These are phyloP conservation scores for Sarocladiaceae sp. DNA, from an alignment of 2,329 filamentous ascomycete species.

Conservation along the genomic window DNA sequence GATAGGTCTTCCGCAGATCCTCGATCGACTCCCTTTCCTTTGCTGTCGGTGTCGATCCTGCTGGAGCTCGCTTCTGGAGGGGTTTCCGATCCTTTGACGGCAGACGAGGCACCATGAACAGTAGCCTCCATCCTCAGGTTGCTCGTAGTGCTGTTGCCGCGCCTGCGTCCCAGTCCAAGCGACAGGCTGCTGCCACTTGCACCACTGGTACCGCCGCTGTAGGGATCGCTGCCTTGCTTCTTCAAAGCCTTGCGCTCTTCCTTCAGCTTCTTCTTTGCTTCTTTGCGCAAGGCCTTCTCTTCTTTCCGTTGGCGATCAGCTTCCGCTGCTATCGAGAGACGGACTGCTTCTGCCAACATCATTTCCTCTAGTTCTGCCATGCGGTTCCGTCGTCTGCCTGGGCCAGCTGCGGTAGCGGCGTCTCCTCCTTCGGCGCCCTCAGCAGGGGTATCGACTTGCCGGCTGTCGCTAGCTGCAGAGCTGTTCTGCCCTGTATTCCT, in stretches of 20 bases:
- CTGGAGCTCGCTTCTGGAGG: conserved; percentile 15
- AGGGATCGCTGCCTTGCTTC: conserved; percentile 44
- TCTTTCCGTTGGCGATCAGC: conserved; percentile 88
- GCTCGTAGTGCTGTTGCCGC: conserved; percentile 57
- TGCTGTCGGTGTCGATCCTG: conserved; percentile 26
- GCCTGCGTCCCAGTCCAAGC: conserved; percentile 51
- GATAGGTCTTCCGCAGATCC: background rate
- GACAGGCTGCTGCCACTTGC: conserved; percentile 63
- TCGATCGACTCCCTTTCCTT: conserved; percentile 69
- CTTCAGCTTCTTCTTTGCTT: conserved; percentile 81
- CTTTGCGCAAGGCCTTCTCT: conserved; percentile 51
- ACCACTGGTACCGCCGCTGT: conserved; percentile 27
- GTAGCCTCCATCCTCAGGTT: conserved; percentile 55
- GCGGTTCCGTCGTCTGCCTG: conserved; percentile 39
- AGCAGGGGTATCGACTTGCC: conserved; percentile 10
- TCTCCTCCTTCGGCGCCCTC: conserved; percentile 21
- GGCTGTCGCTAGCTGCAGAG: conserved; percentile 22
- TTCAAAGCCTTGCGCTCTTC: conserved; percentile 75
- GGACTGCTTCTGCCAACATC: conserved; percentile 97
- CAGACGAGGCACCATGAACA: conserved; percentile 38
- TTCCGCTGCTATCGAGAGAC: conserved; percentile 84
- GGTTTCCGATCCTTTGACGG: conserved; percentile 19
- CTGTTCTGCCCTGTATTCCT: conserved; percentile 40
- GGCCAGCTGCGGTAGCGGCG: conserved; percentile 5
- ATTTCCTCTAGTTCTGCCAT: conserved; percentile 92